These are phyloP conservation scores for Erysimum cheiranthoides DNA, from an alignment of 345 rosid species.

Conservation along the genomic window DNA sequence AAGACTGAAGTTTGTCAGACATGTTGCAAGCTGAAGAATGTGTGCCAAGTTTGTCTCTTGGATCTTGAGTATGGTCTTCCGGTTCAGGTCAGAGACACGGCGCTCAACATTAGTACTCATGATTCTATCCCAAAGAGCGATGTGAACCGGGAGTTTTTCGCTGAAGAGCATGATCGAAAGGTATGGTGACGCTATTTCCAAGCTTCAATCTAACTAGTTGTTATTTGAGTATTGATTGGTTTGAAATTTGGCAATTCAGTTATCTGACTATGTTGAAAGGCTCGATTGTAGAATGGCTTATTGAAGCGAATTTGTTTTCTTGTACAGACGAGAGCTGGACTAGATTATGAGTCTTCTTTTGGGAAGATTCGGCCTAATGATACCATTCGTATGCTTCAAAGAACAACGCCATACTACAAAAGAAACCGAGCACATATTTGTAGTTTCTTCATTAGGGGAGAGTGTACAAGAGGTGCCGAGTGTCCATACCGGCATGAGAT, in stretches of 20 bases:
- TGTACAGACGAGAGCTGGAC: conserved; percentile 86
- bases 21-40: conserved; percentile 89
- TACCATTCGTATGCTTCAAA: conserved; percentile 89
- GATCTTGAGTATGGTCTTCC: conserved; percentile 97
- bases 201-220: neutral
- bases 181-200: conserved; percentile 44
- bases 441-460: conserved; percentile 90
- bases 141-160: conserved; percentile 88
- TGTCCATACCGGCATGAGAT: conserved; percentile 98
- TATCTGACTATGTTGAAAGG: neutral
- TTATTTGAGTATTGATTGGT: neutral
- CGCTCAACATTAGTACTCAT: conserved; percentile 75
- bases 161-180: conserved; percentile 94
- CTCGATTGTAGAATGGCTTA: neutral
- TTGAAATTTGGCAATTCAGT: neutral
- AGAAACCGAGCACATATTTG: conserved; percentile 91
- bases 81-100: conserved; percentile 91
- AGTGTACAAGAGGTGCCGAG: conserved; percentile 95
- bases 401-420: conserved; percentile 89
- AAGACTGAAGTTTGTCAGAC: conserved; percentile 92
- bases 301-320: conserved; percentile 4
- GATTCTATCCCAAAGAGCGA: conserved; percentile 93
- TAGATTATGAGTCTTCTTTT: conserved; percentile 93
- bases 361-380: conserved; percentile 81
- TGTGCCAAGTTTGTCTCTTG: conserved; percentile 92